These are phyloP conservation scores for Pezicula neosporulosa DNA, from an alignment of 2,329 filamentous ascomycete species.

Conservation along the genomic window DNA sequence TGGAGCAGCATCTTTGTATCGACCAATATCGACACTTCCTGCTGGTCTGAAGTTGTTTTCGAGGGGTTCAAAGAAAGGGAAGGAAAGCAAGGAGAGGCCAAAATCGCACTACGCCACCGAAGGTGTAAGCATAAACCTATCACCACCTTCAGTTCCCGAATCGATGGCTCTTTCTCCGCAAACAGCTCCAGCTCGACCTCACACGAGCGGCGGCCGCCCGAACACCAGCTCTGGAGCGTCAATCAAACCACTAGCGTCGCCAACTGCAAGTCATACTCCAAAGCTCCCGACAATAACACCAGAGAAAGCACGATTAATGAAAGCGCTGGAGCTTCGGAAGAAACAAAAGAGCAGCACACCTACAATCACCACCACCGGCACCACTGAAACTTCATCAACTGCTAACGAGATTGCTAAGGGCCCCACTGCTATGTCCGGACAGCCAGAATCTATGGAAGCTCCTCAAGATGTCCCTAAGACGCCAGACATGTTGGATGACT, in stretches of 20 bases:
- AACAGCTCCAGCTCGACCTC: slow-evolving; percentile 21
- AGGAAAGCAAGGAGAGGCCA: slow-evolving; percentile 26
- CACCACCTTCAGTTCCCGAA: slow-evolving; percentile 21
- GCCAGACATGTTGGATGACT: slow-evolving; percentile 33
- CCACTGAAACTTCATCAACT: slow-evolving; percentile 4
- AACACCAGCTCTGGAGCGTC: slow-evolving; percentile 25
- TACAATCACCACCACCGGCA: slow-evolving; percentile 3
- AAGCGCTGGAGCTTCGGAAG: slow-evolving; percentile 85
- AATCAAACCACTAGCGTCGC: slow-evolving; percentile 16
- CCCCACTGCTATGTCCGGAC: slow-evolving; percentile 1
- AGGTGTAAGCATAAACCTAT: slow-evolving; percentile 22
- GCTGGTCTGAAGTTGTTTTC: slow-evolving; percentile 71
- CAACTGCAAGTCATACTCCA: slow-evolving; percentile 19
- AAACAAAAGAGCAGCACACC: slow-evolving; percentile 57
- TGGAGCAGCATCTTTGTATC: slow-evolving; percentile 54
- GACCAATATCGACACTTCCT: slow-evolving; percentile 76
- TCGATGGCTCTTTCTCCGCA: slow-evolving; percentile 24
- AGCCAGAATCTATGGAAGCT: slow-evolving; percentile 5
- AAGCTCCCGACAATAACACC: slow-evolving; percentile 61
- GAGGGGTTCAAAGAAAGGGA: slow-evolving; percentile 52
- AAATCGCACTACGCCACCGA: slow-evolving; percentile 32
- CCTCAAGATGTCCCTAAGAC: slow-evolving; percentile 20
- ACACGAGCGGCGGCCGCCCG: slow-evolving; percentile 29
- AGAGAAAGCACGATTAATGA: slow-evolving; percentile 90
- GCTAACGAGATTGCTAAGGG: slow-evolving; percentile 3